Base-by-base conservation (phyloP, 257 asterid genomes). In the Scutellaria baicalensis region DNA sequence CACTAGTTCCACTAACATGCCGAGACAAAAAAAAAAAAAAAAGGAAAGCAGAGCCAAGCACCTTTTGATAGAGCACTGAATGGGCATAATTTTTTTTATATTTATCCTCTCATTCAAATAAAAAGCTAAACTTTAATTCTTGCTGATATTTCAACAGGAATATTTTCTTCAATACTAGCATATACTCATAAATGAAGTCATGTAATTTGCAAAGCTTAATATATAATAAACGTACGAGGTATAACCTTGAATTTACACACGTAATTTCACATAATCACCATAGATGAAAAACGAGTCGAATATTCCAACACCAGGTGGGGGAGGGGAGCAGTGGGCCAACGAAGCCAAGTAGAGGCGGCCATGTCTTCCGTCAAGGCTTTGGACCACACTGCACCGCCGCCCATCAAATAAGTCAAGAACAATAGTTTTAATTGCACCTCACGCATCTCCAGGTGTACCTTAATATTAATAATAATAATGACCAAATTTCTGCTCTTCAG, bases 391-490 rank as follows among this genome's bases (percentile, higher is more conserved):
- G 27, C 61, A 56, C 69, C 82, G 82, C 89, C 77, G 81, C 81
- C 80, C 76, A 66, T 69, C 81, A 77, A 70, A 69, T 56, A 80
- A 79, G 83, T 77, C 80, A 44, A 80, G 1, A 9, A 42, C 21
- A 36, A 60, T 62, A 70, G 77, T 69, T 63, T 61, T 56, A 71
- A 51, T 70, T 66, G 73, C 58, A 59, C 82, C 72, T 77, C 90
- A 79, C 93, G 70, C 84, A 82, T 66, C 47, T 83, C 87, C 78
- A 87, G 85, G 85, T 70, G 83, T 71, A 68, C 81, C 74, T 67
- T 45, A 67, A 52, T 48, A 59, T 2, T 27, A 61, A 64, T 45
- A 67, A 52, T 48, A 59, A 27, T 27, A 61, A 64, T 51, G 54
- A 56, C 72, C 49, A 48, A 52, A 47, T 47, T 50, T 50, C 27